Percentiles rank a stretch among this genome's conserved stretches.
Evolutionary conservation across 106 monocot species (phyloP).

Genomic region (Chionographis japonica): DNA sequence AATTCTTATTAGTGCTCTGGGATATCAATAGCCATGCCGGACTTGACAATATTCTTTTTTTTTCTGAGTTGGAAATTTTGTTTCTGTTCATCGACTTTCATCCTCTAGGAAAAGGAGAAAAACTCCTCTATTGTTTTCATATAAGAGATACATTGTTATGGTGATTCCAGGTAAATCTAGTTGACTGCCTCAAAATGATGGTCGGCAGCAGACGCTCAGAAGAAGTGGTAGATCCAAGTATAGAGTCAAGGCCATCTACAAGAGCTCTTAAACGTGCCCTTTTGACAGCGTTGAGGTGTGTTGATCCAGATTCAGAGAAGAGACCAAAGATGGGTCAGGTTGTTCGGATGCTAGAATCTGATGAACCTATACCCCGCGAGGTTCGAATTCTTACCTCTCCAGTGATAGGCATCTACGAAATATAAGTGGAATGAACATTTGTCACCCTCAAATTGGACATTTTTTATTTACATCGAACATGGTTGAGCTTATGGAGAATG

Average conservation of each 20-base stretch:
- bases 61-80: no score
- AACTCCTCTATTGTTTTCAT: neutral
- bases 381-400: slow-evolving; percentile 23
- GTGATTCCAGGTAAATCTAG: slow-evolving; percentile 74
- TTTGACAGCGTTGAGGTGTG: slow-evolving; percentile 84
- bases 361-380: slow-evolving; percentile 75
- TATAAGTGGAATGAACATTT: neutral
- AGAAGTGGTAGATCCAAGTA: slow-evolving; percentile 87
- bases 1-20: no score
- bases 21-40: no score
- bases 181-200: slow-evolving; percentile 99
- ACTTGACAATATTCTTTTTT: no score
- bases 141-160: slow-evolving; percentile 1
- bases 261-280: slow-evolving; percentile 89
- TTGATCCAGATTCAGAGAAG: slow-evolving; percentile 93
- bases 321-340: slow-evolving; percentile 94
- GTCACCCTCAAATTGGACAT: no score
- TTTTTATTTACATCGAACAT: no score
- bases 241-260: slow-evolving; percentile 67
- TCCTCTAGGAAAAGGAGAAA: no score
- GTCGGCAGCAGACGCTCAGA: slow-evolving; percentile 69
- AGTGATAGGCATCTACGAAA: neutral
- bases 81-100: no score
- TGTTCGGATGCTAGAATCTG: slow-evolving; percentile 92
- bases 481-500: no score